phyloP scores from a whole-genome alignment of 2,329 filamentous ascomycete species.

The Alternaria panax region DNA sequence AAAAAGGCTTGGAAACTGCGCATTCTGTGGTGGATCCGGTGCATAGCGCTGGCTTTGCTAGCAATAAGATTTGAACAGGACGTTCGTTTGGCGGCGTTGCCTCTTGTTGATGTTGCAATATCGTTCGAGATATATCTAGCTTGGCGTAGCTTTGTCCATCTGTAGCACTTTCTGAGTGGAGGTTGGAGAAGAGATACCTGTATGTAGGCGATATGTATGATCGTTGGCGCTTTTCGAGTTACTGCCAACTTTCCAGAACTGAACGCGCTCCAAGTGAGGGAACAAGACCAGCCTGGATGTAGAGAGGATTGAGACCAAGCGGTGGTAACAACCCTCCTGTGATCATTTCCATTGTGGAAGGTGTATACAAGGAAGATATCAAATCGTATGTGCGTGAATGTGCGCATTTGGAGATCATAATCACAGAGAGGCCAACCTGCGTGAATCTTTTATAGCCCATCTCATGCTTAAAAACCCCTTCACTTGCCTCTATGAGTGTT shows the following conservation, averaged over 20 bases:
- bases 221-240: neutral
- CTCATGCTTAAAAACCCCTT: too few species aligned
- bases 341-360: too few species aligned
- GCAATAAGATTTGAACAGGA: neutral
- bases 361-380: too few species aligned
- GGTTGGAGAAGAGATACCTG: neutral
- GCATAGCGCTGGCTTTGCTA: neutral
- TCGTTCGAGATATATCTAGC: neutral
- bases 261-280: neutral
- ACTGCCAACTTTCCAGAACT: neutral
- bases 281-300: neutral
- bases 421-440: too few species aligned
- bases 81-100: neutral
- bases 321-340: too few species aligned
- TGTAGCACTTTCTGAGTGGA: neutral
- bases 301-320: neutral
- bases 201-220: neutral
- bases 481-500: neutral
- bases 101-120: neutral
- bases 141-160: neutral
- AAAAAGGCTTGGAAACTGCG: neutral
- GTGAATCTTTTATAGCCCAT: too few species aligned
- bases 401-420: too few species aligned
- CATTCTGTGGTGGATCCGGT: neutral
- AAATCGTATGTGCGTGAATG: too few species aligned